Conservation (phyloP, 2,329 filamentous ascomycete species). For the Hypoxylon sp. region DNA sequence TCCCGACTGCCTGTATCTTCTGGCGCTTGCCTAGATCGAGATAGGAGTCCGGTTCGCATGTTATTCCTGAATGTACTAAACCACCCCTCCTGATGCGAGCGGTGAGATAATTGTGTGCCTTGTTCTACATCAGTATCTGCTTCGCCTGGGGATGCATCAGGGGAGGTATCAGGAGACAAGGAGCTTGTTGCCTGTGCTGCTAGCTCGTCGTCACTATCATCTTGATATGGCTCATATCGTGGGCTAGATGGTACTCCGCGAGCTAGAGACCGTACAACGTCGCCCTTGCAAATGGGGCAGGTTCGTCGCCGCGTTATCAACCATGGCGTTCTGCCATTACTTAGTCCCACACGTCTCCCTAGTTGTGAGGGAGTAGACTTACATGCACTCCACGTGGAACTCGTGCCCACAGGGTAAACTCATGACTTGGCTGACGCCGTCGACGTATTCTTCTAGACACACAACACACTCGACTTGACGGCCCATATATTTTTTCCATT, state of each 20-base stretch:
- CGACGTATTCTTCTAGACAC: constrained; percentile 95
- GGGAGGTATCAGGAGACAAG: constrained; percentile 45
- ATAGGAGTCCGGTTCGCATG: constrained; percentile 44
- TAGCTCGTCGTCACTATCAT: constrained; percentile 64
- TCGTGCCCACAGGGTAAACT: constrained; percentile 97
- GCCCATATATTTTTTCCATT: constrained; percentile 78
- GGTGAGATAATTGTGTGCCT: constrained; percentile 54
- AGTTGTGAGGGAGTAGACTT: constrained; percentile 62
- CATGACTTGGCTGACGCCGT: constrained; percentile 96
- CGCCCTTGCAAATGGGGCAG: constrained; percentile 98
- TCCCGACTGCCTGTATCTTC: constrained; percentile 36
- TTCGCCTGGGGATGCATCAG: constrained; percentile 39
- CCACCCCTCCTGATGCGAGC: constrained; percentile 56
- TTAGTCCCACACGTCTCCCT: constrained; percentile 31
- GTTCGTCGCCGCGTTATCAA: constrained; percentile 93
- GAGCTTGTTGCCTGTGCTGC: constrained; percentile 43
- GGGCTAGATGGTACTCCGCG: constrained; percentile 67
- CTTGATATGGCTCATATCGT: constrained; percentile 69
- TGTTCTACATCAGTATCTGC: constrained; percentile 62
- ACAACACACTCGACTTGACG: constrained; percentile 91
- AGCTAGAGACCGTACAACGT: constrained; percentile 83
- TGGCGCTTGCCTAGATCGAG: constrained; percentile 35
- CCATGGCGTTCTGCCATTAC: constrained; percentile 85
- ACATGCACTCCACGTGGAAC: constrained; percentile 99
- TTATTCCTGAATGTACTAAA: constrained; percentile 57